These are phyloP conservation scores for Malus fusca DNA, from an alignment of 306 rosid genomes.

Conservation along the genomic window DNA sequence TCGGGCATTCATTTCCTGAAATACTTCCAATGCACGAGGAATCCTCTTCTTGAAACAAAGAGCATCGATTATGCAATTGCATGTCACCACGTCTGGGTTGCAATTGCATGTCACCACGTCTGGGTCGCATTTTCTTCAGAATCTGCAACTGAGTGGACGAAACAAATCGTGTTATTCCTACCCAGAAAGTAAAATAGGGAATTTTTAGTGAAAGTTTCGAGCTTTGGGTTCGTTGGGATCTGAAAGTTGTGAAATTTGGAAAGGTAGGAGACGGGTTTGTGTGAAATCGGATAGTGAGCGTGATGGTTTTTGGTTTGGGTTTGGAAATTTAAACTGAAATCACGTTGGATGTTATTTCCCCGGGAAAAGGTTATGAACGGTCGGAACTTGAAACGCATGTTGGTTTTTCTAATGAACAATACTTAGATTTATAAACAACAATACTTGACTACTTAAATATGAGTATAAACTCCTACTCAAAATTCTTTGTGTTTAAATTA, in stretches of 20 bases:
- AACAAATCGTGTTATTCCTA: background rate
- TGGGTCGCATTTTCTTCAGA: conserved; percentile 31
- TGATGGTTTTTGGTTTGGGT: background rate
- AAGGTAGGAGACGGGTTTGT: background rate
- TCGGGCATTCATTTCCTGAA: conserved; percentile 39
- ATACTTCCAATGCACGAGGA: conserved; percentile 60
- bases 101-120: no score
- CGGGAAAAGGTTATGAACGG: conserved; percentile 12
- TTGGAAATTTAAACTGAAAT: conserved; percentile 13
- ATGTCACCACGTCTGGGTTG: conserved; percentile 55
- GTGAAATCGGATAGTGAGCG: conserved; percentile 3
- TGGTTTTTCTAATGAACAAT: background rate
- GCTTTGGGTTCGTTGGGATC: conserved; percentile 1
- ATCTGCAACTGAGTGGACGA: conserved; percentile 25
- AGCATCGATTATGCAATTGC: conserved; percentile 63
- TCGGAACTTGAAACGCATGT: conserved; percentile 19
- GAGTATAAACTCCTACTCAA: no score
- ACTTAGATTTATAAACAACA: no score
- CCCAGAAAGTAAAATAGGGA: background rate
- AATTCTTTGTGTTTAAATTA: no score
- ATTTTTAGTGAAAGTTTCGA: background rate
- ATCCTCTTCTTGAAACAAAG: conserved; percentile 89
- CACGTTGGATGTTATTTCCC: conserved; percentile 8
- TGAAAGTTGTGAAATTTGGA: background rate
- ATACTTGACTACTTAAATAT: no score